Evolutionary conservation across 2,329 filamentous ascomycete species (phyloP), one percentile per base, ranked within the genome.

Genomic region (Pseudomassariella vexata): DNA sequence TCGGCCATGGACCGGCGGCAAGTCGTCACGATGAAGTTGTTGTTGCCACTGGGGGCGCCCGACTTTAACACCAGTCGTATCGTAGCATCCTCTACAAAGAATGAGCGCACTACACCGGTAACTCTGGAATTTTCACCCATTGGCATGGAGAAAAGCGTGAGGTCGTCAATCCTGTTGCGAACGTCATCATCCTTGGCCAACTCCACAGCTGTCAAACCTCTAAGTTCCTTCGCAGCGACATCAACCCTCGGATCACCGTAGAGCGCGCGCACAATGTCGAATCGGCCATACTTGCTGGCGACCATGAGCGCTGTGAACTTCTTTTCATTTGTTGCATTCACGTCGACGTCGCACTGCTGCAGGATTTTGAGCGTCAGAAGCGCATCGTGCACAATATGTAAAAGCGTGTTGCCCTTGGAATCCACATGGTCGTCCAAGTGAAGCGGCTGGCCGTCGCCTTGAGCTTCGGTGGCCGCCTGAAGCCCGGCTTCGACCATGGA

Each of bases 111-210:
- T 1, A 96, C 89, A 2, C 87, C 87, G 1, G 92, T 96, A 15
- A 89, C 89, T 16, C 90, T 78, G 4, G 82, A 82, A 45, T 94
- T 87, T 10, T 73, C 68, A 9, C 77, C 80, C 5, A 84, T 70
- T 2, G 75, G 68, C 54, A 80, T 79, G 14, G 85, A 84, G 42
- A 98, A 82, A 8, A 98, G 64, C 2, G 89, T 82, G 41, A 98
- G 68, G 55, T 98, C 92, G 52, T 98, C 92, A 41, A 98, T 95
- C 47, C 86, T 82, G 60, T 96, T 98, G 23, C 92, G 79, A 17
- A 98, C 85, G 46, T 98, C 92, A 53, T 98, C 92, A 49, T 98
- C 94, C 55, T 98, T 98, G 30, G 94, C 92, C 28, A 98, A 70
- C 58, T 98, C 92, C 6, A 96, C 88, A 6, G 92, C 92, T 6